Evolutionary conservation across 1,284 basidiomycete species (phyloP).

Genomic region (Fomitopsis palustris): DNA sequence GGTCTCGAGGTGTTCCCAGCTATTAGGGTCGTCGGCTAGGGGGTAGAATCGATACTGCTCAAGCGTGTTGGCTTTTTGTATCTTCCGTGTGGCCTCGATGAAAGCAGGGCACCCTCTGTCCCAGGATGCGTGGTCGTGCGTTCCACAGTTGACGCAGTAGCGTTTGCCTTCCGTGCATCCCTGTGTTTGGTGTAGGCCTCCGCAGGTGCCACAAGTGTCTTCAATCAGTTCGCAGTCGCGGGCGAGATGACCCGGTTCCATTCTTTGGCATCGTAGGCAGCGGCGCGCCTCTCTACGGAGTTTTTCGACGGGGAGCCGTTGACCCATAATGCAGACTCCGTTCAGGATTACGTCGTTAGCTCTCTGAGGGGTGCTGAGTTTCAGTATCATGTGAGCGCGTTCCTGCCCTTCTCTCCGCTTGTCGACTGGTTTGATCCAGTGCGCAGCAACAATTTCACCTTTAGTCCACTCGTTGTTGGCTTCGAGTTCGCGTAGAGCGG

Average conservation of each 20-base stretch:
- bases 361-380: background rate
- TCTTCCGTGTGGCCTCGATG: background rate
- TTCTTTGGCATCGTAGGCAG: constrained; percentile 11
- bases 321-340: background rate
- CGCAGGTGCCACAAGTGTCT: constrained; percentile 8
- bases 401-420: background rate
- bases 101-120: background rate
- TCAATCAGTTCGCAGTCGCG: background rate
- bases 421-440: constrained; percentile 3
- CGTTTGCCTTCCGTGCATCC: background rate
- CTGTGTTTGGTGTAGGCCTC: background rate
- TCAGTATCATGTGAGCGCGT: background rate
- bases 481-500: background rate
- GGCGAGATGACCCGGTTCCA: constrained; percentile 4
- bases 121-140: background rate
- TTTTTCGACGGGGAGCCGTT: background rate
- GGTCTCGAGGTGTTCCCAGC: background rate
- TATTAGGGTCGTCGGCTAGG: background rate
- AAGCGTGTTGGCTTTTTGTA: background rate
- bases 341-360: constrained; percentile 1
- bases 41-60: background rate
- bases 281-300: constrained; percentile 5
- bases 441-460: background rate
- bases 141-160: background rate
- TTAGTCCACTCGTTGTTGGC: background rate